Evolutionary conservation across 257 asterid species (phyloP).

Genomic region (Capsicum chinense): DNA sequence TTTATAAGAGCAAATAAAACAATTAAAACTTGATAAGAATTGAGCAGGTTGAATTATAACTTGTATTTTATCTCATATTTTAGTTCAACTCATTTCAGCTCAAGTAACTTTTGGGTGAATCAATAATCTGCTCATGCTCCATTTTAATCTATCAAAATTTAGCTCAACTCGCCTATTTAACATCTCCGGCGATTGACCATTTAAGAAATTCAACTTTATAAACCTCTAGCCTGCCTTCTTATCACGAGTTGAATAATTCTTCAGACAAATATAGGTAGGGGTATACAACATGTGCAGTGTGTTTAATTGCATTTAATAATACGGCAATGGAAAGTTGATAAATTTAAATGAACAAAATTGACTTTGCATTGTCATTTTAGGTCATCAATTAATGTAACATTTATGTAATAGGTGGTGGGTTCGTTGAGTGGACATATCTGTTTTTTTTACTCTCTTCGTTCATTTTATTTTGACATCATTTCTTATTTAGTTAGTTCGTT

Average conservation of each 20-base stretch:
- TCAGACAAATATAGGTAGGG: background rate
- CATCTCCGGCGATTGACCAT: too few relatives aligned
- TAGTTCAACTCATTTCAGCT: background rate
- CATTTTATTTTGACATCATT: too few relatives aligned
- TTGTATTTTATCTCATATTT: background rate
- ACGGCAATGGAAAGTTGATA: background rate
- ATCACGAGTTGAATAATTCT: background rate
- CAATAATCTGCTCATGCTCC: background rate
- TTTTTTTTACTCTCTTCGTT: too few relatives aligned
- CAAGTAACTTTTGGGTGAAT: background rate
- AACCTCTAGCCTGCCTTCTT: background rate
- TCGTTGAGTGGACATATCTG: background rate
- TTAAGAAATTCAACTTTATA: too few relatives aligned
- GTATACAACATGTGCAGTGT: background rate
- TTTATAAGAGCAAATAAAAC: background rate
- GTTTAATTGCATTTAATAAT: background rate
- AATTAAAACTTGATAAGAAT: background rate
- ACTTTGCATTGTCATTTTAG: background rate
- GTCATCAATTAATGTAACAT: background rate
- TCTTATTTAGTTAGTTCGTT: too few relatives aligned
- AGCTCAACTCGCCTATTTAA: background rate
- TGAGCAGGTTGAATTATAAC: background rate
- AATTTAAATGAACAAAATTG: background rate
- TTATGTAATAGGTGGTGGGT: background rate
- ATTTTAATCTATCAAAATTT: background rate